A percentile compares a stretch with the other conserved stretches of the same genome.
phyloP scores from a whole-genome alignment of 345 rosid species.

The Eucalyptus rudis region DNA sequence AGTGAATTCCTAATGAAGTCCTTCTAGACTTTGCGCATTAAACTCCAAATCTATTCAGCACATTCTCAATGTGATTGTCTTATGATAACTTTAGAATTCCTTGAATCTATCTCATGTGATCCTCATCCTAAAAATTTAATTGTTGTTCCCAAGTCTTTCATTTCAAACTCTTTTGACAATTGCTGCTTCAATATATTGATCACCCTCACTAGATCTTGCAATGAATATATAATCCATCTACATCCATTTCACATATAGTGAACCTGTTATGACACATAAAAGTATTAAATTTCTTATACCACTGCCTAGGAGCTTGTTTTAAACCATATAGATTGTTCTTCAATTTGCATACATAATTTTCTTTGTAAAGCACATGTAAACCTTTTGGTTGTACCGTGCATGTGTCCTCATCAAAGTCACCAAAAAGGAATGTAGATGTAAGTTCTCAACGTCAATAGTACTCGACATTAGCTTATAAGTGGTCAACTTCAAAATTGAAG shows the following conservation, averaged over 20 bases:
- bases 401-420: not conserved
- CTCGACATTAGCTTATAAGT: not conserved
- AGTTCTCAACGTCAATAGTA: not conserved
- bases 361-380: not conserved
- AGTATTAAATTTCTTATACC: not conserved
- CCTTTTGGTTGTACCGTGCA: not conserved
- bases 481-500: not conserved
- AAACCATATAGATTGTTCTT: no score
- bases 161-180: not conserved
- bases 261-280: accelerated
- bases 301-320: not conserved
- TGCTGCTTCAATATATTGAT: not conserved
- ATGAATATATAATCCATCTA: not conserved
- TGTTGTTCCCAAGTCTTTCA: not conserved
- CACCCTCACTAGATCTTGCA: not conserved
- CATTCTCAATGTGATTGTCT: not conserved
- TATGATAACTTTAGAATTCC: not conserved
- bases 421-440: not conserved
- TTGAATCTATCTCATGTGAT: not conserved
- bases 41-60: not conserved
- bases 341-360: not conserved
- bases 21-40: not conserved
- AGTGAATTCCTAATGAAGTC: not conserved
- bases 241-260: not conserved
- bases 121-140: not conserved